A percentile compares a stretch with the other conserved stretches of the same genome.
These are phyloP conservation scores for Arthroderma sp. DNA, from an alignment of 2,329 filamentous ascomycete genomes.

Conservation along the genomic window DNA sequence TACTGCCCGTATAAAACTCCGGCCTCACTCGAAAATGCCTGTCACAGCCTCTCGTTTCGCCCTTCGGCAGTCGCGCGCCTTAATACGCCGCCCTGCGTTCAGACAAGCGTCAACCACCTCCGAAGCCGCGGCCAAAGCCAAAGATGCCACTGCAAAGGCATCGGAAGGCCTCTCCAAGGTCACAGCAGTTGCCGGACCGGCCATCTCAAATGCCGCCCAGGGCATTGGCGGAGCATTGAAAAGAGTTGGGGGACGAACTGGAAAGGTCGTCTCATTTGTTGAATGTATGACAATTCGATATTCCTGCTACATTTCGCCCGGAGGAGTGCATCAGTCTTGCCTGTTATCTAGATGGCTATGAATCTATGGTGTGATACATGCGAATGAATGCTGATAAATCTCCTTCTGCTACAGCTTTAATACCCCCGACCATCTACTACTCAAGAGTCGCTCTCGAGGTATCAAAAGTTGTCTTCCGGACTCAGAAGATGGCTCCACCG, in stretches of 20 bases:
- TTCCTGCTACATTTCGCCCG: too few species aligned
- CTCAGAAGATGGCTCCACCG: conserved; percentile 89
- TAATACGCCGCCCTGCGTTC: conserved; percentile 32
- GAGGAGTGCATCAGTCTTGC: too few species aligned
- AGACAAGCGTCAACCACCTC: conserved; percentile 36
- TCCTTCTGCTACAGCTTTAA: conserved; percentile 5
- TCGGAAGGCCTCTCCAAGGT: conserved; percentile 73
- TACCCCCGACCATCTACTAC: conserved; percentile 85
- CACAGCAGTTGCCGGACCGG: conserved; percentile 64
- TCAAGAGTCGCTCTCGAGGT: conserved; percentile 78
- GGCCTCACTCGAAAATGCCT: conserved; percentile 27
- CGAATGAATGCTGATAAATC: not conserved
- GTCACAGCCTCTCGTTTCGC: conserved; percentile 31
- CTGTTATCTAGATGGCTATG: too few species aligned
- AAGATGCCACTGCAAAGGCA: conserved; percentile 47
- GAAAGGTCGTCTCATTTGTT: conserved; percentile 61
- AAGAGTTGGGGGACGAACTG: conserved; percentile 72
- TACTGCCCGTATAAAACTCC: conserved; percentile 3
- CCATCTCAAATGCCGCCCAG: conserved; percentile 58
- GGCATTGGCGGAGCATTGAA: conserved; percentile 53
- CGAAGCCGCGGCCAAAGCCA: conserved; percentile 33
- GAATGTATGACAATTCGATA: conserved; percentile 54
- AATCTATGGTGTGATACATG: not conserved
- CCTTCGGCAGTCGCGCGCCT: conserved; percentile 35
- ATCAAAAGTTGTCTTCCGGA: conserved; percentile 70